phyloP scores from a whole-genome alignment of 805 yeast genomes.

The Candida xyloterini region DNA sequence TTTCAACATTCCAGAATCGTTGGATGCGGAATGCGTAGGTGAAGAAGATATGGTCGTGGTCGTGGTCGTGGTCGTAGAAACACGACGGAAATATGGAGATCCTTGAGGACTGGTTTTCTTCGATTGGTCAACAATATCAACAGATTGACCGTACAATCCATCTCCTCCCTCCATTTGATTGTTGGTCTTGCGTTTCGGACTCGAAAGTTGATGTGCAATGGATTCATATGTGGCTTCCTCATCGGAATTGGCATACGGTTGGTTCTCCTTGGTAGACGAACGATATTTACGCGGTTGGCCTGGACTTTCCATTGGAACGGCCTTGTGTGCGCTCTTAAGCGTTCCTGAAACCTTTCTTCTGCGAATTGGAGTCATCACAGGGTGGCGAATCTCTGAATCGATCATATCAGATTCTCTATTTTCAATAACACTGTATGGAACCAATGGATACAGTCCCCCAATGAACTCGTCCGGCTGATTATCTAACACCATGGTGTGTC shows the following conservation, averaged over 20 bases:
- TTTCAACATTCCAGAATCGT: conserved; percentile 19
- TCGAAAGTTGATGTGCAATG: conserved; percentile 22
- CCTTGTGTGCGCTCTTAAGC: conserved; percentile 61
- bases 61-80: conserved; percentile 49
- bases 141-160: conserved; percentile 31
- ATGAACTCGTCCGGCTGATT: conserved; percentile 61
- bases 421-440: conserved; percentile 60
- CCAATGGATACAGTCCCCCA: conserved; percentile 64
- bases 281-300: conserved; percentile 89
- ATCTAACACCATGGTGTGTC: conserved; percentile 82
- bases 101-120: conserved; percentile 27
- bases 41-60: conserved; percentile 39
- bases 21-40: conserved; percentile 24
- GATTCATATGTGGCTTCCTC: conserved; percentile 34
- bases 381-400: conserved; percentile 26
- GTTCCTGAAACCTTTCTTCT: conserved; percentile 67
- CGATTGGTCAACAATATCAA: conserved; percentile 12
- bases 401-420: conserved; percentile 38
- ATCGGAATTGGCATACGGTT: conserved; percentile 33
- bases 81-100: conserved; percentile 40
- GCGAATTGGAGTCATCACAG: conserved; percentile 73
- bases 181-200: conserved; percentile 22
- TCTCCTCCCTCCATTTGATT: conserved; percentile 22
- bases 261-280: conserved; percentile 33
- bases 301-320: conserved; percentile 90